phyloP scores from a whole-genome alignment of 1,284 basidiomycete species.

The Flammula alnicola region DNA sequence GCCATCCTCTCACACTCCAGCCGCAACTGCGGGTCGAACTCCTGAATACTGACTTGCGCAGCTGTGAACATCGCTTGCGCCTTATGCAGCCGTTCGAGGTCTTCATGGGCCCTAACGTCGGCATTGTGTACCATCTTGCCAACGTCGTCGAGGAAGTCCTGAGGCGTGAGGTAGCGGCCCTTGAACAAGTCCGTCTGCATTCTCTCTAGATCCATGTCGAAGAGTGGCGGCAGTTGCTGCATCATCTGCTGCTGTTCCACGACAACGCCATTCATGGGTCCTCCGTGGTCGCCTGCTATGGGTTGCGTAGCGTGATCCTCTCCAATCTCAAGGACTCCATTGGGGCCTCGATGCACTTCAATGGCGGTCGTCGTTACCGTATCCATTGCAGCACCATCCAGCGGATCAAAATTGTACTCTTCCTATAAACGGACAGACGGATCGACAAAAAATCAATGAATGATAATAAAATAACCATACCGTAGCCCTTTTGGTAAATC shows the following conservation, averaged over 20 bases:
- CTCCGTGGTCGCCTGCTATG: slow-evolving; percentile 31
- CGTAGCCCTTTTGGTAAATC: slow-evolving; percentile 83
- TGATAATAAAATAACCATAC: slow-evolving; percentile 48
- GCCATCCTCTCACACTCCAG: slow-evolving; percentile 92
- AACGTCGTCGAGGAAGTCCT: slow-evolving; percentile 89
- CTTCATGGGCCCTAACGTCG: slow-evolving; percentile 62
- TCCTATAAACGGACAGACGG: slow-evolving; percentile 49
- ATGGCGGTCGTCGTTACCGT: slow-evolving; percentile 41
- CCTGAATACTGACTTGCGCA: slow-evolving; percentile 85
- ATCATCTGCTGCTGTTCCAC: slow-evolving; percentile 38
- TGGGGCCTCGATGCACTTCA: slow-evolving; percentile 43
- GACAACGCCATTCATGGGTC: slow-evolving; percentile 31
- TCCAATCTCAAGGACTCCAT: slow-evolving; percentile 51
- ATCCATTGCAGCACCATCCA: slow-evolving; percentile 35
- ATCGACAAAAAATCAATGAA: slow-evolving; percentile 1
- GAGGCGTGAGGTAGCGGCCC: slow-evolving; percentile 86
- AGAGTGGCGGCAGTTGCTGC: slow-evolving; percentile 49
- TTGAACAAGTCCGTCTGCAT: slow-evolving; percentile 90
- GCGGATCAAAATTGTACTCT: slow-evolving; percentile 67
- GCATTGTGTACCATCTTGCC: slow-evolving; percentile 92
- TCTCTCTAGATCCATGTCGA: slow-evolving; percentile 88
- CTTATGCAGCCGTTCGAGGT: slow-evolving; percentile 78
- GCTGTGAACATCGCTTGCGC: slow-evolving; percentile 92
- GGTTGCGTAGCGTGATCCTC: slow-evolving; percentile 37
- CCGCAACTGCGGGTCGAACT: slow-evolving; percentile 85